phyloP scores from a whole-genome alignment of 129 eudicot genomes.

The Apium graveolens region DNA sequence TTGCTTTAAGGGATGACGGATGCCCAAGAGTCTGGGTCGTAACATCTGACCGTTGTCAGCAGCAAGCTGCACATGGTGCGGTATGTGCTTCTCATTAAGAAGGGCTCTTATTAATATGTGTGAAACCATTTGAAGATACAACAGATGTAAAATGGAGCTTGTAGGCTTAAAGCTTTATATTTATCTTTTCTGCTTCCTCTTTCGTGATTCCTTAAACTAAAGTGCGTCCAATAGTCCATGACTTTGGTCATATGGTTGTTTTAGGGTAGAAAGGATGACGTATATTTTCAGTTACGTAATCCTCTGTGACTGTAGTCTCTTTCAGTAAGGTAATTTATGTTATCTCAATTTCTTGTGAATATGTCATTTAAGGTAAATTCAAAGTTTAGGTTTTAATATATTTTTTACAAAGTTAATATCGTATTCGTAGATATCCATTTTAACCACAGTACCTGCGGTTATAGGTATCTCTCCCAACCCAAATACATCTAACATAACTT shows the following conservation, averaged over 20 bases:
- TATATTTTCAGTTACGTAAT: no score
- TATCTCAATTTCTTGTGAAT: neutral
- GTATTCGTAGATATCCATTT: no score
- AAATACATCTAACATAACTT: neutral
- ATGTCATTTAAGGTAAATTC: neutral
- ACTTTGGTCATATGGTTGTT: neutral
- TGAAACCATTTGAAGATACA: neutral
- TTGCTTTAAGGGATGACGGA: conserved; percentile 73
- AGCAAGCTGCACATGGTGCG: conserved; percentile 67
- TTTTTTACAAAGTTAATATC: neutral
- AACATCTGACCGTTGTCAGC: conserved; percentile 76
- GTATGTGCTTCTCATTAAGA: conserved; percentile 34
- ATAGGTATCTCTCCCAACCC: neutral
- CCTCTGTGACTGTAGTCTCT: neutral
- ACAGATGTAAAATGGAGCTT: neutral
- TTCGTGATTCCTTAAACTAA: neutral
- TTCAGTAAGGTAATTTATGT: neutral
- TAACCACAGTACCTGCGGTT: neutral
- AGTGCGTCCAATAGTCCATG: neutral
- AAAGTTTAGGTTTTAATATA: neutral
- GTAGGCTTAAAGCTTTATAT: neutral
- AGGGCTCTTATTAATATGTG: neutral
- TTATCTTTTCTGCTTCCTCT: neutral
- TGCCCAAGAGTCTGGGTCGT: conserved; percentile 90
- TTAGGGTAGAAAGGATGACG: neutral